phyloP scores from a whole-genome alignment of 2,329 filamentous ascomycete species.

The Penicillium sp. region DNA sequence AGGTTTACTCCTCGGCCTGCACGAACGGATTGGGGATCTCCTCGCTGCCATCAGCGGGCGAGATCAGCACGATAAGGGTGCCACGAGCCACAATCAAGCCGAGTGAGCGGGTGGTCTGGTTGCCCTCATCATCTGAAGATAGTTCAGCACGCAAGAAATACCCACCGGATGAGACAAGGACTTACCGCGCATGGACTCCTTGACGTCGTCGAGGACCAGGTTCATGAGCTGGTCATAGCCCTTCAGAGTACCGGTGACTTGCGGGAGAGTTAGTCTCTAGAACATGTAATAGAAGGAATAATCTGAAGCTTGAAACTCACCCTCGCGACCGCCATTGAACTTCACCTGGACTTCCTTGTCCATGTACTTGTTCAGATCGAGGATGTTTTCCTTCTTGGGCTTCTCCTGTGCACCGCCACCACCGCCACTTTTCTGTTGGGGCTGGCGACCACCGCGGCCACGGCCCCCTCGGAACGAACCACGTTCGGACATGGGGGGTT shows the following conservation, averaged over 20 bases:
- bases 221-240: constrained; percentile 99
- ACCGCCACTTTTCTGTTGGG: constrained; percentile 47
- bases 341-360: constrained; percentile 94
- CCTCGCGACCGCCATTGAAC: constrained; percentile 72
- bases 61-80: constrained; percentile 87
- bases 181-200: constrained; percentile 82
- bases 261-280: constrained; percentile 6
- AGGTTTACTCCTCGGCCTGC: constrained; percentile 60
- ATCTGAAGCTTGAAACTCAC: not conserved
- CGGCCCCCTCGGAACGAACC: constrained; percentile 21
- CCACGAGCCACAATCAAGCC: constrained; percentile 85
- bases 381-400: constrained; percentile 97
- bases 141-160: constrained; percentile 17
- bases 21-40: constrained; percentile 93
- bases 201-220: constrained; percentile 87
- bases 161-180: constrained; percentile 3
- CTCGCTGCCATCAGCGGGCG: constrained; percentile 89
- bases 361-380: constrained; percentile 93
- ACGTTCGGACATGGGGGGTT: constrained; percentile 39
- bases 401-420: constrained; percentile 59
- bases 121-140: constrained; percentile 79
- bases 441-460: constrained; percentile 19
- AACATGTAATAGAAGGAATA: not conserved
- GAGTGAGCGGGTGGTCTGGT: constrained; percentile 72
- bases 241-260: constrained; percentile 84